Percentiles rank a stretch among this genome's conserved stretches.
Evolutionary conservation across 176 grass and related monocot genomes (phyloP).

Genomic region (Cenchrus purpureus): DNA sequence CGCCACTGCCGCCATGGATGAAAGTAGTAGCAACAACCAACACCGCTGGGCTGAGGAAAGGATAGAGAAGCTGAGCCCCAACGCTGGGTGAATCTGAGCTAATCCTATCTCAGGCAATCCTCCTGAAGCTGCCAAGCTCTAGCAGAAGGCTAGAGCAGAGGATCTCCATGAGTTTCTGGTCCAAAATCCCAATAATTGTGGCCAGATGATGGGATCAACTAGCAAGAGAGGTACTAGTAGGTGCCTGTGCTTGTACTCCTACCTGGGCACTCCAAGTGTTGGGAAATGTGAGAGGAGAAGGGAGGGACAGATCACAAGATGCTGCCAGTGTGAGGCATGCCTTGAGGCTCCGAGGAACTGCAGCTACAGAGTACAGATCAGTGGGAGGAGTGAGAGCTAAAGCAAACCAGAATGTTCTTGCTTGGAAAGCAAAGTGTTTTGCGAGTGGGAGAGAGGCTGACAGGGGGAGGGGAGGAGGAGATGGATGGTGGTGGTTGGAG

Average conservation of each 20-base stretch:
- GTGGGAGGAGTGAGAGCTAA: slow-evolving; percentile 9
- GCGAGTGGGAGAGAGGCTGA: slow-evolving; percentile 22
- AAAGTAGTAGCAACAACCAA: not conserved
- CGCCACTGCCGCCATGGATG: slow-evolving; percentile 50
- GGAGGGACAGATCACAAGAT: slow-evolving; percentile 23
- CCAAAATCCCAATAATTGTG: slow-evolving; percentile 39
- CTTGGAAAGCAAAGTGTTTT: slow-evolving; percentile 69
- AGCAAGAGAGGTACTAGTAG: not conserved
- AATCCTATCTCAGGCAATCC: not conserved
- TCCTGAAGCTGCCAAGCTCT: slow-evolving; percentile 17
- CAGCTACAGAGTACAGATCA: not conserved
- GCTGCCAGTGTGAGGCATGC: slow-evolving; percentile 7
- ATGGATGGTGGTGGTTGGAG: slow-evolving; percentile 49
- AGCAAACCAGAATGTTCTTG: slow-evolving; percentile 45
- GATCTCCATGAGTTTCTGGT: slow-evolving; percentile 45
- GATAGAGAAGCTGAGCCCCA: not conserved
- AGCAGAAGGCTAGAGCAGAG: slow-evolving; percentile 29
- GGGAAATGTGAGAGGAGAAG: slow-evolving; percentile 38
- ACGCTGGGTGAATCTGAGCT: not conserved
- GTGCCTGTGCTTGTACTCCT: slow-evolving; percentile 25
- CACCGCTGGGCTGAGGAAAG: not conserved
- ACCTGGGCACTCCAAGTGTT: slow-evolving; percentile 24
- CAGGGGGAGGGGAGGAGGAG: not conserved
- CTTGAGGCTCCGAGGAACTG: slow-evolving; percentile 7
- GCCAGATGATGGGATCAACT: slow-evolving; percentile 25